Base-by-base conservation (phyloP, 2,329 filamentous ascomycete genomes). In the Westerdykella aurantiaca region DNA sequence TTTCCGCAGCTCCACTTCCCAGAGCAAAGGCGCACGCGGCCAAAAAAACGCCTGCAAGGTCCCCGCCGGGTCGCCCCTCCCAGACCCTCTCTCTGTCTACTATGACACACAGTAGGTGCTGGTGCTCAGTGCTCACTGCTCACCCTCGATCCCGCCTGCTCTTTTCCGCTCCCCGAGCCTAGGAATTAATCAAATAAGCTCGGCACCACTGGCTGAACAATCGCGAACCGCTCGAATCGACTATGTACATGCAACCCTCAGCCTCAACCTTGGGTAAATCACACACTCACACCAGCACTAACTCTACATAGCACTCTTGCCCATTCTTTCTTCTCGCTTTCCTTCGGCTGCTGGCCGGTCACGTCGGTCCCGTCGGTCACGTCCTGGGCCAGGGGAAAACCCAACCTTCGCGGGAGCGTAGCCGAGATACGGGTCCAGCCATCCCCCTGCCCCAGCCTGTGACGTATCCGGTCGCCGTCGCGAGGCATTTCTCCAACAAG, bases 301-400 rank as follows among this genome's bases (percentile, higher is more conserved):
- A n/a, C n/a, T n/a, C n/a, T n/a, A n/a, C n/a, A n/a, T n/a, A n/a
- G n/a, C n/a, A n/a, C n/a, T n/a, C n/a, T n/a, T n/a, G n/a, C n/a
- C n/a, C n/a, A n/a, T n/a, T n/a, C n/a, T n/a, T 41, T 31, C 34
- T 34, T 31, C 39, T 44, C 56, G 57, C 51, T 59, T 60, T 60
- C 53, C 56, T 55, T 58, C 57, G 57, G 57, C 52, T 45, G 38
- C 17, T 34, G 25, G 6, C 38, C 37, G 38, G 14, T 42, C 47
- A n/a, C n/a, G n/a, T 21, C 18, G 18, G 18, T 21, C 18, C 6
- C 18, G 6, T 21, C 18, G 6, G 6, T 29, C 25, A 31, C 29
- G 9, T 9, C 18, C 18, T 21, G 18, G 18, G 18, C 6, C 18
- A 21, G 18, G 18, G 18, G 18, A 21, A 21, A 3, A 21, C n/a